phyloP scores from a whole-genome alignment of 176 grass and related monocot species.

The Alloteropsis semialata region DNA sequence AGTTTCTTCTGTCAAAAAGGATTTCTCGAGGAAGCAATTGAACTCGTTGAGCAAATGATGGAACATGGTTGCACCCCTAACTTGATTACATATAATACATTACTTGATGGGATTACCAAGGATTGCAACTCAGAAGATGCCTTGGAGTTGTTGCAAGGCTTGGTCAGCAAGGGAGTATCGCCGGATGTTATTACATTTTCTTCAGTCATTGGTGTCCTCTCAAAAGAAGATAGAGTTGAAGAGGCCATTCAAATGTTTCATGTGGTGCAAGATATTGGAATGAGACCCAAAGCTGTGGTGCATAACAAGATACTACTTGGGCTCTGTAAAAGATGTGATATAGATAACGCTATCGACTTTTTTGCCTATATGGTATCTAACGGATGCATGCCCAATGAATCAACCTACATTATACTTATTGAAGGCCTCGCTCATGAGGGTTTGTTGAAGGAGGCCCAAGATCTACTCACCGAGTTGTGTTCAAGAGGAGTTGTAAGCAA shows the following conservation, averaged over 20 bases:
- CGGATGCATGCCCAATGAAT: conserved; percentile 49
- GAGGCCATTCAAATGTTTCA: conserved; percentile 48
- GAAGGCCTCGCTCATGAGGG: conserved; percentile 59
- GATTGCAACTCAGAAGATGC: conserved; percentile 52
- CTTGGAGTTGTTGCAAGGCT: conserved; percentile 46
- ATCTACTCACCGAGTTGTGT: conserved; percentile 40
- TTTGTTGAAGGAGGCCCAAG: conserved; percentile 32
- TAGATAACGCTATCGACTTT: conserved; percentile 42
- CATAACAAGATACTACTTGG: conserved; percentile 57
- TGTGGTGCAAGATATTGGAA: conserved; percentile 50
- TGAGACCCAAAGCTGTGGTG: conserved; percentile 49
- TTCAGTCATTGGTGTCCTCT: conserved; percentile 44
- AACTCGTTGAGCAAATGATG: conserved; percentile 49
- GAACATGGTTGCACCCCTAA: conserved; percentile 59
- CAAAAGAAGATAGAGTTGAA: conserved; percentile 54
- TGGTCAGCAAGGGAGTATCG: conserved; percentile 48
- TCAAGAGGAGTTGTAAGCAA: conserved; percentile 39
- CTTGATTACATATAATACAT: conserved; percentile 54
- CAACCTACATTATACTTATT: conserved; percentile 56
- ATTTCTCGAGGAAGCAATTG: conserved; percentile 46
- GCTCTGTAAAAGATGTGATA: conserved; percentile 48
- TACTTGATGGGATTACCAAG: conserved; percentile 60
- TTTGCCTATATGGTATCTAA: conserved; percentile 52
- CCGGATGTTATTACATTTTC: conserved; percentile 56
- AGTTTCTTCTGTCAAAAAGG: conserved; percentile 64